Conservation (phyloP, 1,284 basidiomycete species). For the Naganishia cerealis region DNA sequence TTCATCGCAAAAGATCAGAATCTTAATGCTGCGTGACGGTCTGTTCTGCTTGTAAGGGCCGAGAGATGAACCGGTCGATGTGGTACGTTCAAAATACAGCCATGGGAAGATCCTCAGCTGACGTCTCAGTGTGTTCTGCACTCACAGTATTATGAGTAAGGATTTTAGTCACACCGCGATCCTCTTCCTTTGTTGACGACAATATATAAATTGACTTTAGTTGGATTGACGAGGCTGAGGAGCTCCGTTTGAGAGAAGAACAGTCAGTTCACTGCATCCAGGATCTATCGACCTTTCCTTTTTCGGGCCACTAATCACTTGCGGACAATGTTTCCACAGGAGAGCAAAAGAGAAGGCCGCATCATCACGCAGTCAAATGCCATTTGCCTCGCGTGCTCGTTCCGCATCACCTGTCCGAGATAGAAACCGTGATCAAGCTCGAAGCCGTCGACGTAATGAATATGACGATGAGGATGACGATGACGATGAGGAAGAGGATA, state of each 20-base stretch:
- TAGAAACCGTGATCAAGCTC: constrained; percentile 33
- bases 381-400: constrained; percentile 33
- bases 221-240: constrained; percentile 54
- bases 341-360: constrained; percentile 11
- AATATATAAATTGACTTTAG: constrained; percentile 29
- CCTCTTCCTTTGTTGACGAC: constrained; percentile 13
- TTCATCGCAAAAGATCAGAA: background rate
- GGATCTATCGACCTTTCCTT: background rate
- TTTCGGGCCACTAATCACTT: background rate
- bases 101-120: background rate
- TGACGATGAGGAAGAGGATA: constrained; percentile 13
- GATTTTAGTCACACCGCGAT: background rate
- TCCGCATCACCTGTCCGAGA: constrained; percentile 36
- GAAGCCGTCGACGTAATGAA: constrained; percentile 30
- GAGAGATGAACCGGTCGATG: constrained; percentile 38
- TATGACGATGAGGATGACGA: constrained; percentile 37
- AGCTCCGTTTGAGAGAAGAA: constrained; percentile 43
- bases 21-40: constrained; percentile 19
- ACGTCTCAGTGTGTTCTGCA: background rate
- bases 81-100: background rate
- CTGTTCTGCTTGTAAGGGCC: constrained; percentile 39
- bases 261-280: constrained; percentile 36
- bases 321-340: background rate
- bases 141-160: constrained; percentile 25
- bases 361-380: constrained; percentile 7